Percentiles rank a stretch among this genome's conserved stretches.
phyloP scores from a whole-genome alignment of 805 yeast species.

The Kodamaea lidongshanica region DNA sequence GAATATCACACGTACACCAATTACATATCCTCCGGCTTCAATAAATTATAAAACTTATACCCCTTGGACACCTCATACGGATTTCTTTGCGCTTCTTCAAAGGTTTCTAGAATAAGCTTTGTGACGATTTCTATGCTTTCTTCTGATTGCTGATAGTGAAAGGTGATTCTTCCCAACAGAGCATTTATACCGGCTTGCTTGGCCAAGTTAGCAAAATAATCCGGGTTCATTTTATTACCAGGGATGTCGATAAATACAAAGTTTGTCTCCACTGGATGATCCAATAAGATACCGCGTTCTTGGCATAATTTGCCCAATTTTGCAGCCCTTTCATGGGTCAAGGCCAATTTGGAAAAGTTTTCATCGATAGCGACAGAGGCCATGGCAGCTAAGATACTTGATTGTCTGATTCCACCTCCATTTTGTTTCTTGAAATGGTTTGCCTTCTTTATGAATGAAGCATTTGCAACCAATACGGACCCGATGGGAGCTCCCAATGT shows the following conservation, averaged over 20 bases:
- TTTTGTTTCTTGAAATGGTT: conserved; percentile 40
- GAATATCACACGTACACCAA: too few species aligned
- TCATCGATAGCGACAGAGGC: conserved; percentile 38
- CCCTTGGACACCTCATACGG: conserved; percentile 40
- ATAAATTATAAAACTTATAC: too few species aligned
- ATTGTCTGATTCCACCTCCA: conserved; percentile 42
- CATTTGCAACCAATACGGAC: conserved; percentile 31
- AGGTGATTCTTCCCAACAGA: conserved; percentile 24
- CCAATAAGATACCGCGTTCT: conserved; percentile 24
- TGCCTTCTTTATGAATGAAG: conserved; percentile 32
- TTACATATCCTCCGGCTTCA: too few species aligned
- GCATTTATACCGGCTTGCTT: conserved; percentile 50
- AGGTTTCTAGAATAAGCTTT: conserved; percentile 50
- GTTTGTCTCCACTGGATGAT: conserved; percentile 36
- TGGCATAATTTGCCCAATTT: conserved; percentile 29
- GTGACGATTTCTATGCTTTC: conserved; percentile 35
- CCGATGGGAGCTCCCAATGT: conserved; percentile 42
- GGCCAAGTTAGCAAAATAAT: conserved; percentile 41
- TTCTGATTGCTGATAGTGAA: conserved; percentile 31
- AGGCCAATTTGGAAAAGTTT: conserved; percentile 26
- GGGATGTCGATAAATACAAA: conserved; percentile 35
- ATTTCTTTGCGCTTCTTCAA: conserved; percentile 44
- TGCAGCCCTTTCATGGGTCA: conserved; percentile 30
- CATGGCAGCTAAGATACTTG: conserved; percentile 37
- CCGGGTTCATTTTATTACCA: conserved; percentile 25